phyloP scores from a whole-genome alignment of 129 eudicot genomes.

The Logfia minima region DNA sequence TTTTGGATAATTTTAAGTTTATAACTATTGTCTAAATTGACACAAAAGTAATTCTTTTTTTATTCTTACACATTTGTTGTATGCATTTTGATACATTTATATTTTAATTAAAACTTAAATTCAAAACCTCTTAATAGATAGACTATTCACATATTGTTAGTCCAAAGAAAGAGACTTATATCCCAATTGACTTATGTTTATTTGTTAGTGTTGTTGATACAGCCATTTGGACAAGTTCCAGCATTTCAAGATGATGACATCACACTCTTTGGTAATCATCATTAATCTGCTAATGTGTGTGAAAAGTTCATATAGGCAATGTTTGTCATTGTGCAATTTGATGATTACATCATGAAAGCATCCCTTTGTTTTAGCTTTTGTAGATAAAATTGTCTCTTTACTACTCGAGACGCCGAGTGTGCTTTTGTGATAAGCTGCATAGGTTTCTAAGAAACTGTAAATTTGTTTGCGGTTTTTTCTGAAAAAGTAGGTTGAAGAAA shows the following conservation, averaged over 20 bases:
- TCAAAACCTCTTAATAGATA: not conserved
- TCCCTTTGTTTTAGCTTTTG: not conserved
- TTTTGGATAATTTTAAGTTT: not conserved
- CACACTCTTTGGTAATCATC: slow-evolving; percentile 54
- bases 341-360: not conserved
- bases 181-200: not conserved
- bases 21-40: not conserved
- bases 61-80: too few relatives aligned
- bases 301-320: not conserved
- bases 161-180: too few relatives aligned
- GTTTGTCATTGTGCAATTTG: not conserved
- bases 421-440: not conserved
- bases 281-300: not conserved
- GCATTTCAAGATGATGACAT: slow-evolving; percentile 75
- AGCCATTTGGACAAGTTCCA: slow-evolving; percentile 96
- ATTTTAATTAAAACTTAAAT: not conserved
- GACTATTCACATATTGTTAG: not conserved
- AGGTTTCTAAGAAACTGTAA: not conserved
- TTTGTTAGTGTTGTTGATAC: slow-evolving; percentile 21
- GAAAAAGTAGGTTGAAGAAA: too few relatives aligned
- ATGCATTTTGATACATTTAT: not conserved
- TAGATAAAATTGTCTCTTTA: slow-evolving; percentile 6
- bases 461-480: too few relatives aligned
- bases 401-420: not conserved
- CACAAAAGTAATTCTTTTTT: too few relatives aligned